These are phyloP conservation scores for Arachnopeziza araneosa DNA, from an alignment of 2,329 filamentous ascomycete genomes.

Conservation along the genomic window DNA sequence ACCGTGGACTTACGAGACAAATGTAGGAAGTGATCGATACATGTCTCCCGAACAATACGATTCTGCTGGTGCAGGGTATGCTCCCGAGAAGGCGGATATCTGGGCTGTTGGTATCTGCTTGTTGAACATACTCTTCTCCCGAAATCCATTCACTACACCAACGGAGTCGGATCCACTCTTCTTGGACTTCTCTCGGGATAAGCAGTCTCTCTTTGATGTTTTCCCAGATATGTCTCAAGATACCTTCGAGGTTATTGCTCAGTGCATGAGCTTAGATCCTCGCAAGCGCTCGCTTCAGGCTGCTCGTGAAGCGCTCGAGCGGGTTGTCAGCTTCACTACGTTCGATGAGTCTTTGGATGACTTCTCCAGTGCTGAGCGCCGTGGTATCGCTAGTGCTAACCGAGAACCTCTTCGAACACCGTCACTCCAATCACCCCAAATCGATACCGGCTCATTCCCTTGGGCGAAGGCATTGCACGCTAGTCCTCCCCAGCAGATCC, in stretches of 20 bases:
- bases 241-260: constrained; percentile 86
- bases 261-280: constrained; percentile 89
- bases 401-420: constrained; percentile 93
- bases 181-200: constrained; percentile 86
- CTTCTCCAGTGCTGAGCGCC: constrained; percentile 79
- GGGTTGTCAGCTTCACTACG: constrained; percentile 86
- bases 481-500: constrained; percentile 62
- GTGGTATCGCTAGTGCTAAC: constrained; percentile 76
- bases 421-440: constrained; percentile 80
- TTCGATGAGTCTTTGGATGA: constrained; percentile 88
- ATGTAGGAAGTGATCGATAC: constrained; percentile 95
- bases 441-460: constrained; percentile 81
- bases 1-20: constrained; percentile 84
- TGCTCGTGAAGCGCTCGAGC: constrained; percentile 71
- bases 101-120: constrained; percentile 98
- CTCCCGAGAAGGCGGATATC: constrained; percentile 86
- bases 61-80: constrained; percentile 80
- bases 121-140: constrained; percentile 92
- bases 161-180: constrained; percentile 89
- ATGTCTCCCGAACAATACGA: constrained; percentile 99
- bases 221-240: constrained; percentile 99
- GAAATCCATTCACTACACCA: constrained; percentile 91
- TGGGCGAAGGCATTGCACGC: constrained; percentile 89
- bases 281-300: constrained; percentile 76
- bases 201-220: constrained; percentile 93